Conservation (phyloP, 2,329 filamentous ascomycete genomes). For the Penicillium brevicompactum region DNA sequence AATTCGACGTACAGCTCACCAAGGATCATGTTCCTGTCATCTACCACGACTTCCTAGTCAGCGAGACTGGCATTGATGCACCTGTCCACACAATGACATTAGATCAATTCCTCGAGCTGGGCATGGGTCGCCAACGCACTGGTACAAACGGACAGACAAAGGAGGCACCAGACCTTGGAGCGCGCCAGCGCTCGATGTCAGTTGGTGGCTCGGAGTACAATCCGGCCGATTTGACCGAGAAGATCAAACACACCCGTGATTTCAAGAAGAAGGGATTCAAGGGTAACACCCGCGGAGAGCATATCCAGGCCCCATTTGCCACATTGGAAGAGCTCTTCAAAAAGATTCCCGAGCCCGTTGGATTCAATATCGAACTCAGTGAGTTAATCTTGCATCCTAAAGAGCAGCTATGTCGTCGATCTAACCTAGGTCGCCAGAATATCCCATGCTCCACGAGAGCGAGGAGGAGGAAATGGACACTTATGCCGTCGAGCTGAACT, state of each 20-base stretch:
- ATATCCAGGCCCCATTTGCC: conserved; percentile 94
- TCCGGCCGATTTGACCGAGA: conserved; percentile 62
- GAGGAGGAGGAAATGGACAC: conserved; percentile 97
- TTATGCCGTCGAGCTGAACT: conserved; percentile 93
- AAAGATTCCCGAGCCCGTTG: conserved; percentile 76
- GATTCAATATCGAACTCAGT: conserved; percentile 98
- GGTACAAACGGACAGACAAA: conserved; percentile 39
- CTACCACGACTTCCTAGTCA: conserved; percentile 97
- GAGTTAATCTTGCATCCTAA: conserved; percentile 30
- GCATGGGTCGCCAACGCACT: conserved; percentile 52
- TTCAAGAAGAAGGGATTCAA: conserved; percentile 96
- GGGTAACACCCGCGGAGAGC: conserved; percentile 88
- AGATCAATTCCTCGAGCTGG: conserved; percentile 88
- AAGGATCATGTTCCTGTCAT: conserved; percentile 98
- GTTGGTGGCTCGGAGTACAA: conserved; percentile 55
- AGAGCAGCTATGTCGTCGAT: conserved; percentile 30
- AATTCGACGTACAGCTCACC: conserved; percentile 91
- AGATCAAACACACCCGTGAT: conserved; percentile 96
- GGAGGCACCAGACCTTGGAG: conserved; percentile 15
- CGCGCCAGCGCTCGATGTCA: conserved; percentile 59
- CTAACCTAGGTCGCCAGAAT: conserved; percentile 57
- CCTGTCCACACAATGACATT: conserved; percentile 93
- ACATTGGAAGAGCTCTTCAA: conserved; percentile 92
- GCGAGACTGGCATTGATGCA: conserved; percentile 94
- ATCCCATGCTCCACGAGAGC: conserved; percentile 94